Percentiles rank a stretch among this genome's conserved stretches.
Evolutionary conservation across 805 yeast species (phyloP).

Genomic region (Candida montana): DNA sequence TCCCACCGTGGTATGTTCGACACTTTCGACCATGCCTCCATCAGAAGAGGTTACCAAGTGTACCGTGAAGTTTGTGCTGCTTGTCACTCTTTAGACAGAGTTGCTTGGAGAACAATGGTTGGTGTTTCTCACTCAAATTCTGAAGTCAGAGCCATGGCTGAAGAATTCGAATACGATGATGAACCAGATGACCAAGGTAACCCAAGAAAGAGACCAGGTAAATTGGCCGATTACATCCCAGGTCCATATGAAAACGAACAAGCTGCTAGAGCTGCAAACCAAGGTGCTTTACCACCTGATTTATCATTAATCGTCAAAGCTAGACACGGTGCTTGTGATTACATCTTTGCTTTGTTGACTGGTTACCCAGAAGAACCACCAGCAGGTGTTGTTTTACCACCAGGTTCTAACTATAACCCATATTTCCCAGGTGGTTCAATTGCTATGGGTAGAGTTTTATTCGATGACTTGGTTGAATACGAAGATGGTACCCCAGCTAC

Average conservation of each 20-base stretch:
- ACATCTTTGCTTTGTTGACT: slow-evolving; percentile 89
- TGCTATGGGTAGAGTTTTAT: slow-evolving; percentile 98
- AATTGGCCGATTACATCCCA: slow-evolving; percentile 91
- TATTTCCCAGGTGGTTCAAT: slow-evolving; percentile 99
- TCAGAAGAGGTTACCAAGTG: slow-evolving; percentile 98
- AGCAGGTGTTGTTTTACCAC: slow-evolving; percentile 90
- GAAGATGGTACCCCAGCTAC: slow-evolving; percentile 99
- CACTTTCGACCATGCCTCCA: slow-evolving; percentile 89
- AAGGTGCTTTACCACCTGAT: slow-evolving; percentile 98
- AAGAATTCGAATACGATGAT: slow-evolving; percentile 95
- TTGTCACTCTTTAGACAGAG: slow-evolving; percentile 94
- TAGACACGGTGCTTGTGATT: slow-evolving; percentile 97
- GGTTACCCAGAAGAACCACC: slow-evolving; percentile 99
- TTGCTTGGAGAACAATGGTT: slow-evolving; percentile 97
- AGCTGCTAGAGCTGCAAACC: slow-evolving; percentile 99
- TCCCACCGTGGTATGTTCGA: slow-evolving; percentile 89
- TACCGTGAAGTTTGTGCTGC: slow-evolving; percentile 99
- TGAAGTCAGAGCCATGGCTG: slow-evolving; percentile 91
- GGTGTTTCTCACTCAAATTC: slow-evolving; percentile 91
- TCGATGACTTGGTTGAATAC: slow-evolving; percentile 95
- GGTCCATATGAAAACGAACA: slow-evolving; percentile 96
- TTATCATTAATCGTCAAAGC: slow-evolving; percentile 96
- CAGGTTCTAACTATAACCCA: slow-evolving; percentile 97
- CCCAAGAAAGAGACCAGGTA: slow-evolving; percentile 97
- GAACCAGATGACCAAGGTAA: slow-evolving; percentile 98